Evolutionary conservation across 2,329 filamentous ascomycete species (phyloP).

Genomic region (Epichloe sp.): DNA sequence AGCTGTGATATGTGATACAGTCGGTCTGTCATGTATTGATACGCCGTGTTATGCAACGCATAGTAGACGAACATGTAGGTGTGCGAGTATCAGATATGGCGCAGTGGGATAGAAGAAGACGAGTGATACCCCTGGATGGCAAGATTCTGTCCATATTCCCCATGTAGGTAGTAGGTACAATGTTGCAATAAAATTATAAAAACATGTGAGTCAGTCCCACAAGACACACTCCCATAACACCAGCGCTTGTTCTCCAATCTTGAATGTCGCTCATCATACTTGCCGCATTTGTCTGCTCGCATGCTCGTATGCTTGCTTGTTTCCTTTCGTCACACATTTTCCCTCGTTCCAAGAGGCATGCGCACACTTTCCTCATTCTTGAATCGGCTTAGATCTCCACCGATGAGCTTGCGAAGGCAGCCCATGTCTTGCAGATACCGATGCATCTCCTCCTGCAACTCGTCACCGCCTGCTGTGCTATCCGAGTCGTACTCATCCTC

Average conservation of each 20-base stretch:
- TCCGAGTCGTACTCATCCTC: slow-evolving; percentile 40
- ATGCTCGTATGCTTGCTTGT: background rate
- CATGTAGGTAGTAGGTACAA: background rate
- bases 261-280: background rate
- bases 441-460: slow-evolving; percentile 77
- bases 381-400: slow-evolving; percentile 62
- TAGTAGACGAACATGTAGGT: no score
- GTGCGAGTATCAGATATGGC: no score
- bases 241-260: slow-evolving; percentile 4
- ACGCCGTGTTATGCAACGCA: no score
- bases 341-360: slow-evolving; percentile 31
- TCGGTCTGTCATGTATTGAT: no score
- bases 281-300: no score
- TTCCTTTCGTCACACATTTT: slow-evolving; percentile 21
- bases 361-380: slow-evolving; percentile 47
- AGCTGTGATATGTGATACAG: background rate
- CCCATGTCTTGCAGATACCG: slow-evolving; percentile 71
- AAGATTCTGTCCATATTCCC: background rate
- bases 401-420: slow-evolving; percentile 50
- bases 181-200: background rate
- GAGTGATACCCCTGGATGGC: no score
- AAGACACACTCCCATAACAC: slow-evolving; percentile 5
- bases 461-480: slow-evolving; percentile 34
- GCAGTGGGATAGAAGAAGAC: no score
- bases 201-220: background rate